A percentile compares a stretch with the other conserved stretches of the same genome.
phyloP scores from a whole-genome alignment of 2,329 filamentous ascomycete species.

The Fusarium praegraminearum region DNA sequence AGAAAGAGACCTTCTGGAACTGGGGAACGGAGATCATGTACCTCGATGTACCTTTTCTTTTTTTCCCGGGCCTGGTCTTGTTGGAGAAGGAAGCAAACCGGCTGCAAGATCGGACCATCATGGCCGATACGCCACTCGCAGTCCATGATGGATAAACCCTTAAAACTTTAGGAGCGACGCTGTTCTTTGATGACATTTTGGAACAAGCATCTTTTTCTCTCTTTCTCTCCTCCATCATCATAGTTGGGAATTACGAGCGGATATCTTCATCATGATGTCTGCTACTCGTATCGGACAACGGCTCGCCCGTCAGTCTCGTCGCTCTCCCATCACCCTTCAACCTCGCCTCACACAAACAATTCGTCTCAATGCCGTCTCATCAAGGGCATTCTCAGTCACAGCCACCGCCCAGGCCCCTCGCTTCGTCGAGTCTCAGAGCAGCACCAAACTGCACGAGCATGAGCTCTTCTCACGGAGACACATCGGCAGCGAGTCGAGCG shows the following conservation, averaged over 20 bases:
- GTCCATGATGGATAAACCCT: constrained; percentile 24
- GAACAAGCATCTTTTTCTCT: background rate
- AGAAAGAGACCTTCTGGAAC: constrained; percentile 8
- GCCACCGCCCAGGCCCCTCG: constrained; percentile 30
- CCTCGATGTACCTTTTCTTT: constrained; percentile 33
- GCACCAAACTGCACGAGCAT: constrained; percentile 39
- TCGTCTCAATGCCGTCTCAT: constrained; percentile 22
- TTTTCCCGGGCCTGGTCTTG: constrained; percentile 17
- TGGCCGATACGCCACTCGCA: constrained; percentile 38
- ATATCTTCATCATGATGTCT: constrained; percentile 42
- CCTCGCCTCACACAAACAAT: constrained; percentile 36
- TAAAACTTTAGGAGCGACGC: constrained; percentile 34
- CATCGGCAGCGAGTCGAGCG: constrained; percentile 80
- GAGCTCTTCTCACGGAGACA: constrained; percentile 79
- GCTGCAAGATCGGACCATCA: constrained; percentile 41
- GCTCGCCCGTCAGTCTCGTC: constrained; percentile 43
- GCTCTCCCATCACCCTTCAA: constrained; percentile 35
- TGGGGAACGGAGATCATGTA: constrained; percentile 18
- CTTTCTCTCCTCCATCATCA: constrained; percentile 1
- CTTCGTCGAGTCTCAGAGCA: constrained; percentile 41
- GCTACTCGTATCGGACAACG: constrained; percentile 47
- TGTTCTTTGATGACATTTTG: constrained; percentile 17
- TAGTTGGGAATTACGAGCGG: constrained; percentile 12
- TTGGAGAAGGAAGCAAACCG: constrained; percentile 15
- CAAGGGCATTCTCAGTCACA: constrained; percentile 36